These are phyloP conservation scores for Phtheirospermum japonicum DNA, from an alignment of 257 asterid species.

Conservation along the genomic window DNA sequence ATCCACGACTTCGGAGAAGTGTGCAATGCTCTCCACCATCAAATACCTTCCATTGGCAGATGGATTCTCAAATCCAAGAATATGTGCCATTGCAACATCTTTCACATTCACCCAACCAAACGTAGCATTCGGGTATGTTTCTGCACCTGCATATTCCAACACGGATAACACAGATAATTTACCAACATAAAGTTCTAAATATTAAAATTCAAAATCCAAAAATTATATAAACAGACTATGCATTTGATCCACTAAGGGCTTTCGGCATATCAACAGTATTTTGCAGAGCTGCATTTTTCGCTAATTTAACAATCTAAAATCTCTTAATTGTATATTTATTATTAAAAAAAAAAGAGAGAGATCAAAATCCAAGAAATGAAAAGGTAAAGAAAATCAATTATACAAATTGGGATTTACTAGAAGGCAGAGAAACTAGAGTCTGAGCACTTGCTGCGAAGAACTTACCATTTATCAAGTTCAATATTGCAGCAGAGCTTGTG, in stretches of 20 bases:
- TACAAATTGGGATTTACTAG: too few relatives aligned
- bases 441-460: slow-evolving; percentile 8
- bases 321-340: too few relatives aligned
- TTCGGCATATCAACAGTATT: not conserved
- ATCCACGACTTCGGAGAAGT: slow-evolving; percentile 40
- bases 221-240: slow-evolving; percentile 3
- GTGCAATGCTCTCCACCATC: slow-evolving; percentile 41
- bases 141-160: slow-evolving; percentile 42
- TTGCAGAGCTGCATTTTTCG: too few relatives aligned
- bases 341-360: too few relatives aligned
- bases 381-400: too few relatives aligned
- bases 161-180: slow-evolving; percentile 8
- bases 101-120: slow-evolving; percentile 49
- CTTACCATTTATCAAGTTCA: slow-evolving; percentile 48
- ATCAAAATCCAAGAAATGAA: too few relatives aligned
- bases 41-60: slow-evolving; percentile 53
- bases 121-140: slow-evolving; percentile 42
- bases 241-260: not conserved
- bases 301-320: too few relatives aligned
- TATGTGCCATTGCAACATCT: slow-evolving; percentile 55
- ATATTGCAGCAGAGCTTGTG: slow-evolving; percentile 43
- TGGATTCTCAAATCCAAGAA: slow-evolving; percentile 50
- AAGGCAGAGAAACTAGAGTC: not conserved
- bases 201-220: slow-evolving; percentile 11
- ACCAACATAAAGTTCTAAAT: not conserved